Conservation (phyloP, 768 basidiomycete genomes). For the Serendipita sp. region DNA sequence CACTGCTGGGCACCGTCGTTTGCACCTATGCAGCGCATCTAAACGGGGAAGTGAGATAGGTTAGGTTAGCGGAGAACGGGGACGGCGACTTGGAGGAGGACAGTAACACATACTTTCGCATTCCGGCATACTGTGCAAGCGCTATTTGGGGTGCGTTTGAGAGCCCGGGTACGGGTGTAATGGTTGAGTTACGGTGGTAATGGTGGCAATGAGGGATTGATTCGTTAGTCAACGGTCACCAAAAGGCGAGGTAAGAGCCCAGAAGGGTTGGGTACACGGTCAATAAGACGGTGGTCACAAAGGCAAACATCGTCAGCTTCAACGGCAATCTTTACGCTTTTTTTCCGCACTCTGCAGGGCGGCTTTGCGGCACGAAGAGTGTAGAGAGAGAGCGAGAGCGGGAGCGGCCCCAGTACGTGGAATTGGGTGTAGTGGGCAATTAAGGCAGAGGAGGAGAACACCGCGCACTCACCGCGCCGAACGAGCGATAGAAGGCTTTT, state of each 20-base stretch:
- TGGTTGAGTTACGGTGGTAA: background rate
- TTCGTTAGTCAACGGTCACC: background rate
- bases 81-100: background rate
- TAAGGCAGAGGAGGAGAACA: background rate
- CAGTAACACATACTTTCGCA: conserved; percentile 41
- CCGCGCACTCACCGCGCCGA: background rate
- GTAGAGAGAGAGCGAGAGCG: no score
- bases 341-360: no score
- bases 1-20: conserved; percentile 70
- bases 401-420: no score
- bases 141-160: conserved; percentile 21
- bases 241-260: background rate
- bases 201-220: background rate
- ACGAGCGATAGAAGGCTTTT: background rate
- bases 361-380: no score
- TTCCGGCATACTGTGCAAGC: conserved; percentile 76
- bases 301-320: background rate
- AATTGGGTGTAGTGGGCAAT: background rate
- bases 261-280: background rate
- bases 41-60: conserved; percentile 3
- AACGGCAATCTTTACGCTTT: background rate
- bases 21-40: conserved; percentile 89
- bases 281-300: background rate
- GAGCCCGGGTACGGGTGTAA: background rate
- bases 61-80: conserved; percentile 10